Evolutionary conservation across 345 rosid genomes (phyloP).

Genomic region (Lepidium sativum): DNA sequence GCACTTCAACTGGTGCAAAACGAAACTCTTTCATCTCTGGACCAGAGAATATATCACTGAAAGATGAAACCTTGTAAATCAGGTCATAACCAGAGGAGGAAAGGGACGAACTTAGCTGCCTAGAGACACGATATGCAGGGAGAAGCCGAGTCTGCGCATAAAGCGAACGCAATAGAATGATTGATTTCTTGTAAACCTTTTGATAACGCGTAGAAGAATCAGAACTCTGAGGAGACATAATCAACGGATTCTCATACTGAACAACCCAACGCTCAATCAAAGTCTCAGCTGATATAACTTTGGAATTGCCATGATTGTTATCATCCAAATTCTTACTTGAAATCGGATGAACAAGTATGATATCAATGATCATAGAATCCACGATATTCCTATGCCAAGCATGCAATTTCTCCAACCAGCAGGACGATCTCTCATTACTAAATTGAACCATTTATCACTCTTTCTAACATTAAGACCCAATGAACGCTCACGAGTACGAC

Average conservation of each 20-base stretch:
- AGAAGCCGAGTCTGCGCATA: constrained; percentile 70
- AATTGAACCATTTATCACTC: constrained; percentile 90
- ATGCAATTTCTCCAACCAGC: constrained; percentile 54
- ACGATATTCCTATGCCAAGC: constrained; percentile 62
- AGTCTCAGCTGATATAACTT: constrained; percentile 35
- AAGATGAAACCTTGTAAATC: constrained; percentile 75
- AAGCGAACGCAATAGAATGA: constrained; percentile 62
- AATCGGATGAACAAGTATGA: constrained; percentile 52
- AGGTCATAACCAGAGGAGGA: constrained; percentile 56
- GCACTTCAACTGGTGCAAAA: constrained; percentile 68
- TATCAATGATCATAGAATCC: constrained; percentile 79
- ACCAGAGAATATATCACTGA: constrained; percentile 56
- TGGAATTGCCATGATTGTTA: constrained; percentile 7
- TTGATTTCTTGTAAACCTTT: constrained; percentile 77
- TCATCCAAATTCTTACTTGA: constrained; percentile 29
- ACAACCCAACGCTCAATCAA: constrained; percentile 86
- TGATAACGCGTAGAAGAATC: constrained; percentile 48
- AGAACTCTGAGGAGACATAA: constrained; percentile 31
- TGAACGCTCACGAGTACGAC: constrained; percentile 22
- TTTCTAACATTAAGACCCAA: constrained; percentile 41
- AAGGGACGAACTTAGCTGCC: constrained; percentile 52
- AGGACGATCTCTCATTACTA: constrained; percentile 77
- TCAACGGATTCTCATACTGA: constrained; percentile 54
- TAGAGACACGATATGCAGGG: constrained; percentile 64
- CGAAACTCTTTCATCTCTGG: constrained; percentile 52